A percentile compares a stretch with the other conserved stretches of the same genome.
These are phyloP conservation scores for Paracoccidioides lutzii DNA, from an alignment of 2,329 filamentous ascomycete genomes.

Conservation along the genomic window DNA sequence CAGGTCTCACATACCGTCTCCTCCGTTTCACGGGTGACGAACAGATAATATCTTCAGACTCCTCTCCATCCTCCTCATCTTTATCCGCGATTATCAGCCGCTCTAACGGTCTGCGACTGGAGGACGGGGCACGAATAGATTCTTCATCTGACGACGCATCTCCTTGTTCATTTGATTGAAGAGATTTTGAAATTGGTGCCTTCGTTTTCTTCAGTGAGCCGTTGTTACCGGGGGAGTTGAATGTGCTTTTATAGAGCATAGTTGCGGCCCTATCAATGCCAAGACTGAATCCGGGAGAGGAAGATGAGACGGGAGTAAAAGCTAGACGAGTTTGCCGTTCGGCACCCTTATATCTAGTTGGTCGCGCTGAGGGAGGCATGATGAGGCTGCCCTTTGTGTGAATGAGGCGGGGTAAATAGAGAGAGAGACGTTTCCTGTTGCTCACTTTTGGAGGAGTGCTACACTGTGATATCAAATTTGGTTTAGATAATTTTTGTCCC, in stretches of 20 bases:
- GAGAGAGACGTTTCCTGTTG: not conserved
- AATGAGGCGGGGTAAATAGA: not conserved
- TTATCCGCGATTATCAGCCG: constrained; percentile 11
- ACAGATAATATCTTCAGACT: constrained; percentile 18
- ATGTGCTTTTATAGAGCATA: constrained; percentile 23
- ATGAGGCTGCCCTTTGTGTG: not conserved
- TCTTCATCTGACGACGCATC: constrained; percentile 4
- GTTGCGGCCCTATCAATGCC: constrained; percentile 20
- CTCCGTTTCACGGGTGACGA: constrained; percentile 20
- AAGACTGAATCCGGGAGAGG: constrained; percentile 15
- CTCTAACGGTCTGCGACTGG: constrained; percentile 18
- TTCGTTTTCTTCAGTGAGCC: not conserved
- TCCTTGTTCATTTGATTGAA: not conserved
- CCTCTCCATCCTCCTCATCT: constrained; percentile 18
- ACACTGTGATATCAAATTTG: too few relatives aligned
- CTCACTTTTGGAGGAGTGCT: not conserved
- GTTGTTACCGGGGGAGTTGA: constrained; percentile 9
- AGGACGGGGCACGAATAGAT: constrained; percentile 2
- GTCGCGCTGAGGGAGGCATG: not conserved
- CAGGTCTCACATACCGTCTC: constrained; percentile 9
- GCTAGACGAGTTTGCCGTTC: constrained; percentile 29
- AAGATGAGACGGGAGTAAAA: constrained; percentile 26
- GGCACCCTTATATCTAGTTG: not conserved
- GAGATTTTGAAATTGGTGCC: not conserved
- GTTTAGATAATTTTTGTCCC: too few relatives aligned